Conservation (phyloP, 2,329 filamentous ascomycete species). For the Emericellopsis atlantica region DNA sequence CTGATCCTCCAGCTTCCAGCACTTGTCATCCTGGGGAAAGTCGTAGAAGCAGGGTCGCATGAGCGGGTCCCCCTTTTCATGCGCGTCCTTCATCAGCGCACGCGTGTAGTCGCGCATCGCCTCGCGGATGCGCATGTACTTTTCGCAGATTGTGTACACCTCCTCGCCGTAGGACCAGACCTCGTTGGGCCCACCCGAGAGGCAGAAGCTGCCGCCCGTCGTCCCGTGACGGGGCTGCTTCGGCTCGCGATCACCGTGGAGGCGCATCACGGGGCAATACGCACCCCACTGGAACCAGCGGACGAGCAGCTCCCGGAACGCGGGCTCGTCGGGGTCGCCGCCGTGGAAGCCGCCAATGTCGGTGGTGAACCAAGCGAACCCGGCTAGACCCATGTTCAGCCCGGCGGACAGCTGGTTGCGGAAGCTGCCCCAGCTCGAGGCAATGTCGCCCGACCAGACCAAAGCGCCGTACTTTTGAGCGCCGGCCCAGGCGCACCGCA, state of each 20-base stretch:
- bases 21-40: conserved; percentile 39
- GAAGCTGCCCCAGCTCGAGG: conserved; percentile 47
- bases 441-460: conserved; percentile 57
- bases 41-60: conserved; percentile 53
- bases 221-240: conserved; percentile 20
- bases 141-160: conserved; percentile 46
- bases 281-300: conserved; percentile 60
- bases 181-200: conserved; percentile 44
- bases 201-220: conserved; percentile 25
- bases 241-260: conserved; percentile 55
- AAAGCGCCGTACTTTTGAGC: conserved; percentile 52
- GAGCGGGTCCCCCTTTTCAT: conserved; percentile 45
- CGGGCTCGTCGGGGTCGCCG: conserved; percentile 39
- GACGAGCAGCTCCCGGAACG: conserved; percentile 50
- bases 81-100: conserved; percentile 44
- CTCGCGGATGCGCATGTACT: conserved; percentile 46
- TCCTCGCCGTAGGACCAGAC: conserved; percentile 54
- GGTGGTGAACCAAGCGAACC: conserved; percentile 57
- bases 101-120: conserved; percentile 44
- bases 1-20: conserved; percentile 46
- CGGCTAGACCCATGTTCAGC: conserved; percentile 51
- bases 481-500: conserved; percentile 35
- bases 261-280: conserved; percentile 54
- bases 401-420: conserved; percentile 49
- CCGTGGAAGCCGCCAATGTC: conserved; percentile 61